A percentile compares a stretch with the other conserved stretches of the same genome.
Evolutionary conservation across 2,329 filamentous ascomycete genomes (phyloP).

Genomic region (Fusarium penzigii): DNA sequence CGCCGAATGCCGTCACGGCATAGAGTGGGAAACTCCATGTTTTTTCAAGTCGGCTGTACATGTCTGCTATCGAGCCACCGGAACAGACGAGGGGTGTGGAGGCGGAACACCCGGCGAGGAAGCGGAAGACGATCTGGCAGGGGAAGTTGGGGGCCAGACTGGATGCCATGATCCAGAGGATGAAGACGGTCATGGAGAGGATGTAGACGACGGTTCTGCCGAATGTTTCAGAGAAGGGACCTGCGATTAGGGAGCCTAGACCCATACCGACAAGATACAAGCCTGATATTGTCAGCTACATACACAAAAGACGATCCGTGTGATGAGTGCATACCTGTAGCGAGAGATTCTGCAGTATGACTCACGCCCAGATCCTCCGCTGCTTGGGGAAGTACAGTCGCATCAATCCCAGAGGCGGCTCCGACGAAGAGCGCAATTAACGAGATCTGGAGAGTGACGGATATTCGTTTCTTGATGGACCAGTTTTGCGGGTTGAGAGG

Average conservation of each 20-base stretch:
- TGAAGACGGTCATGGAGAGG: conserved; percentile 38
- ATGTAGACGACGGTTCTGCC: conserved; percentile 40
- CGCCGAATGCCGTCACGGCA: conserved; percentile 40
- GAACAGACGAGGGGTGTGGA: conserved; percentile 43
- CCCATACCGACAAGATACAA: conserved; percentile 37
- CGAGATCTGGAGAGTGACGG: conserved; percentile 40
- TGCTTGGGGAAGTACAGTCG: conserved; percentile 40
- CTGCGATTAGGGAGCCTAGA: conserved; percentile 36
- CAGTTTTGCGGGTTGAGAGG: conserved; percentile 45
- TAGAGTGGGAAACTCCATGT: conserved; percentile 45
- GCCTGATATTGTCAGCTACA: conserved; percentile 26
- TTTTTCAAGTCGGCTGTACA: conserved; percentile 32
- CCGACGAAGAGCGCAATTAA: conserved; percentile 45
- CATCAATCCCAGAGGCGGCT: conserved; percentile 48
- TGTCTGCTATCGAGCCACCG: conserved; percentile 43
- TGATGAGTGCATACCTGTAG: conserved; percentile 12
- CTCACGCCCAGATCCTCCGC: conserved; percentile 47
- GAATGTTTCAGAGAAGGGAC: conserved; percentile 38
- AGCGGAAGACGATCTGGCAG: conserved; percentile 46
- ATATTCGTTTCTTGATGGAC: conserved; percentile 36
- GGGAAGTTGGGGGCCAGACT: conserved; percentile 42
- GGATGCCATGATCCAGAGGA: conserved; percentile 42
- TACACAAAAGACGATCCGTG: not conserved
- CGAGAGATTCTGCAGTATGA: conserved; percentile 50
- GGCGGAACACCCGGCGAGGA: conserved; percentile 46